Conservation (phyloP, 2,329 filamentous ascomycete species). For the Fusarium napiforme region DNA sequence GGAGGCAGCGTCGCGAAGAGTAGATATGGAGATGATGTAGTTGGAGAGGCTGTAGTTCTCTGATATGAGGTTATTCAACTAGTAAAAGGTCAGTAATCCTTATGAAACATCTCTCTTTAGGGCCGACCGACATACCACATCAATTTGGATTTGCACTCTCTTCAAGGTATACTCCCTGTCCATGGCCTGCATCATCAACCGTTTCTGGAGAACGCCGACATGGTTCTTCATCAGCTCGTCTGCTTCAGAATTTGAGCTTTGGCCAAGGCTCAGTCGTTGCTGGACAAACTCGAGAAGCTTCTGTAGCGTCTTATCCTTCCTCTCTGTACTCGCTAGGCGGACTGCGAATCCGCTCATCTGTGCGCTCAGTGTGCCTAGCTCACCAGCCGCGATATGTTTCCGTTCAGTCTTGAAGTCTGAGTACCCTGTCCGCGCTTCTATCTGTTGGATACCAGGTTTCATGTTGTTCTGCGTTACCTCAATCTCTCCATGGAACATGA, state of each 20-base stretch:
- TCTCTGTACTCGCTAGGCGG: conserved; percentile 51
- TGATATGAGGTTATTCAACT: conserved; percentile 54
- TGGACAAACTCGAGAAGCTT: conserved; percentile 50
- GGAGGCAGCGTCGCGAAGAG: conserved; percentile 54
- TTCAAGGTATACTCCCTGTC: conserved; percentile 52
- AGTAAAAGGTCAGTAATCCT: conserved; percentile 9
- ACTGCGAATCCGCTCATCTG: conserved; percentile 50
- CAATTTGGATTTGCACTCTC: conserved; percentile 54
- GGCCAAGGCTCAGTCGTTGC: not conserved
- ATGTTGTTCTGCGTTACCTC: conserved; percentile 48
- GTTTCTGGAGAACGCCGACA: conserved; percentile 46
- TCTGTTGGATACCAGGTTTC: conserved; percentile 46
- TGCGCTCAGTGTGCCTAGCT: conserved; percentile 48
- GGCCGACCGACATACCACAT: conserved; percentile 48
- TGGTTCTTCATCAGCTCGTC: conserved; percentile 43
- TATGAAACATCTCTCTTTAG: too few species aligned
- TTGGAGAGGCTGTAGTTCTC: conserved; percentile 52
- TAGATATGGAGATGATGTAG: conserved; percentile 51
- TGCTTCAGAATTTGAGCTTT: conserved; percentile 3
- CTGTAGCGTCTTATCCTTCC: conserved; percentile 51
- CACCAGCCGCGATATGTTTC: conserved; percentile 44
- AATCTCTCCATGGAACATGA: conserved; percentile 50
- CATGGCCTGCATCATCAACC: conserved; percentile 50
- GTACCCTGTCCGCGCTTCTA: conserved; percentile 53
- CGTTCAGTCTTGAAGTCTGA: conserved; percentile 47